Base-by-base conservation (phyloP, 306 rosid genomes). In the Pterocarpus macrocarpus region DNA sequence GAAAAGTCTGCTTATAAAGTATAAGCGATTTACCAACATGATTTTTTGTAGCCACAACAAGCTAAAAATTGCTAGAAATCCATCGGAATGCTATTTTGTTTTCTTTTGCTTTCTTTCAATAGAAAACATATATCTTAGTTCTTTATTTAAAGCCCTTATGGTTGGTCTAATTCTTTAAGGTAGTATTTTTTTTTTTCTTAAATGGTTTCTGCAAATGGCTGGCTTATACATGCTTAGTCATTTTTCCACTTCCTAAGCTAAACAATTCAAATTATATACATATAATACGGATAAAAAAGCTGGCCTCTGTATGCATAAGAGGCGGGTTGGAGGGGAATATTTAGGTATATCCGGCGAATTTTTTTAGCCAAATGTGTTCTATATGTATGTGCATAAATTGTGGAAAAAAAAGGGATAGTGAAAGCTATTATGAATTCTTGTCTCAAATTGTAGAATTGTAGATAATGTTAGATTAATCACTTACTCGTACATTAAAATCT, bases 151-250 rank as follows among this genome's bases (percentile, higher is more conserved):
- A 53, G 67, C 17, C 36, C 8, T 43, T 41, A 17, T 65, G 14
- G 84, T 35, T 81, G 28, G 32, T 8, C 47, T 12, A 73, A 63
- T 75, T 59, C 36, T 63, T 30, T 39, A 16, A 52, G 45, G 39
- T 36, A 14, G 2, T 34, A 22, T 22, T 65, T 41, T n/a, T 4
- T 9, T 34, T 64, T 62, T 22, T 22, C 28, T 22, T 8, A 36
- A 77, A 72, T 78, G 73, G 8, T 36, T 64, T 77, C 64, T 30
- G 41, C 50, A 12, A 78, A 77, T 44, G 78, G 66, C 58, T 81
- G 79, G 81, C 83, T 73, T 58, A 69, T 74, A 82, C 72, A 71
- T 83, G 89, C 82, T 76, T 85, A 57, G 84, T 83, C 90, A 85
- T 76, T 81, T 32, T 80, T 75, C 88, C 89, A 85, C 87, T 62